Conservation (phyloP, 2,329 filamentous ascomycete species). For the Colletotrichum higginsianum region DNA sequence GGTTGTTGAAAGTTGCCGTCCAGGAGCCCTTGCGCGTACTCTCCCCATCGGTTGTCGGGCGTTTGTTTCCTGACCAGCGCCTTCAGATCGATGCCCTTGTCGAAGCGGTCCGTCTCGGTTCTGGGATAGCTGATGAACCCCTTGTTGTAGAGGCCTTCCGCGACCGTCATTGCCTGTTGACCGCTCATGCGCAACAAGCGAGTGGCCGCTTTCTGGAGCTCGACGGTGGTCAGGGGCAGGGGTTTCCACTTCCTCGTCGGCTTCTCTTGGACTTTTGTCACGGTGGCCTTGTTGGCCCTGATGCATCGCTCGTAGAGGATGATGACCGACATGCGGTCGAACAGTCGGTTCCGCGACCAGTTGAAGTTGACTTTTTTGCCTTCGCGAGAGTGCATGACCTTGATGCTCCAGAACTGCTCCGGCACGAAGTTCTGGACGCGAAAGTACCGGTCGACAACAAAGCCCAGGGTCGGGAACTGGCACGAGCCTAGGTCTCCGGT, state of each 20-base stretch:
- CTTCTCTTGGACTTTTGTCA: constrained; percentile 90
- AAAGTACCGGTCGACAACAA: constrained; percentile 97
- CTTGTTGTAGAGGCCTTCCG: constrained; percentile 90
- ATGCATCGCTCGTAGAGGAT: constrained; percentile 91
- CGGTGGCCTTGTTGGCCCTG: constrained; percentile 80
- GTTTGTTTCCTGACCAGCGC: constrained; percentile 87
- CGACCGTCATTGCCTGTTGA: constrained; percentile 89
- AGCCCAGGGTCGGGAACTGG: constrained; percentile 96
- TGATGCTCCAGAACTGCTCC: constrained; percentile 94
- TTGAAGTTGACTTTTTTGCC: constrained; percentile 85
- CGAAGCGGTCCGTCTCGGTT: constrained; percentile 97
- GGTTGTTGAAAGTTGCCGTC: constrained; percentile 86
- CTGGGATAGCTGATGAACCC: constrained; percentile 98
- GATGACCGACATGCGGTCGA: constrained; percentile 86
- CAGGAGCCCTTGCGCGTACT: constrained; percentile 82
- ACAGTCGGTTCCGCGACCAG: constrained; percentile 87
- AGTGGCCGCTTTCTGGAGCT: constrained; percentile 95
- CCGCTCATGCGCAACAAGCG: constrained; percentile 91
- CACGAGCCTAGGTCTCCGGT: constrained; percentile 76
- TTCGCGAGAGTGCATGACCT: constrained; percentile 83
- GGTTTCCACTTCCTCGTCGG: constrained; percentile 96
- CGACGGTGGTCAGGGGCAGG: constrained; percentile 92
- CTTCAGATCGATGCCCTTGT: constrained; percentile 87
- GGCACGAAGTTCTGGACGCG: constrained; percentile 94
- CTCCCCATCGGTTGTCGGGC: constrained; percentile 82